Evolutionary conservation across 768 basidiomycete genomes (phyloP).

Genomic region (Hericium alpestre): DNA sequence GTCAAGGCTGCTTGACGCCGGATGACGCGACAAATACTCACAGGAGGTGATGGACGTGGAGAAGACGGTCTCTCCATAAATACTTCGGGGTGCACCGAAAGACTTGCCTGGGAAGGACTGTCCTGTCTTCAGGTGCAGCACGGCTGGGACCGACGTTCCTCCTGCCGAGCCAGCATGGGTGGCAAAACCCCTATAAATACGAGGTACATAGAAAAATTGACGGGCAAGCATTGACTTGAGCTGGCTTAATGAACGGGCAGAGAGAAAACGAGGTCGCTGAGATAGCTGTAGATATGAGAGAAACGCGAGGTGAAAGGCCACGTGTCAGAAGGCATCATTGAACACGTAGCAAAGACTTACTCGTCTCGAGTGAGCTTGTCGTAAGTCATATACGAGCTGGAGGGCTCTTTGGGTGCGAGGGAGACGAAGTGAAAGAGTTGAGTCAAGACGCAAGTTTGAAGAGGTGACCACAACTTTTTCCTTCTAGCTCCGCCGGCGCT

Average conservation of each 20-base stretch:
- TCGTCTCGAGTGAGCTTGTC: constrained; percentile 85
- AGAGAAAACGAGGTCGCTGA: constrained; percentile 85
- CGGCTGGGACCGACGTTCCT: constrained; percentile 51
- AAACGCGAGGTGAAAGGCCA: not conserved
- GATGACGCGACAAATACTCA: constrained; percentile 26
- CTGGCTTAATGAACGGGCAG: constrained; percentile 33
- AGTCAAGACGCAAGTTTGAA: not conserved
- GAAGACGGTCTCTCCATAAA: constrained; percentile 96
- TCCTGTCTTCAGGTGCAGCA: constrained; percentile 87
- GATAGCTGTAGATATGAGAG: constrained; percentile 44
- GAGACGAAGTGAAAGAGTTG: not conserved
- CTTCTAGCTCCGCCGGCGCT: not conserved
- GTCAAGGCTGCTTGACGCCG: constrained; percentile 4
- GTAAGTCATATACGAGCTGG: constrained; percentile 57
- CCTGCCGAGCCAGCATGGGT: constrained; percentile 43
- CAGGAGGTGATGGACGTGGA: constrained; percentile 98
- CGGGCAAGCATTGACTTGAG: constrained; percentile 46
- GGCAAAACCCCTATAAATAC: constrained; percentile 50
- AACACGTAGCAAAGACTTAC: constrained; percentile 30
- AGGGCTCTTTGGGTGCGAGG: not conserved
- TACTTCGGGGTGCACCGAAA: constrained; percentile 81
- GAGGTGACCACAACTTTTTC: not conserved
- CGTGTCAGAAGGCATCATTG: constrained; percentile 15
- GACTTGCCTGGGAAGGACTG: constrained; percentile 84
- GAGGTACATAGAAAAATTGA: constrained; percentile 37